Conservation (phyloP, 495 filamentous ascomycete species). For the Aspergillus leporis region DNA sequence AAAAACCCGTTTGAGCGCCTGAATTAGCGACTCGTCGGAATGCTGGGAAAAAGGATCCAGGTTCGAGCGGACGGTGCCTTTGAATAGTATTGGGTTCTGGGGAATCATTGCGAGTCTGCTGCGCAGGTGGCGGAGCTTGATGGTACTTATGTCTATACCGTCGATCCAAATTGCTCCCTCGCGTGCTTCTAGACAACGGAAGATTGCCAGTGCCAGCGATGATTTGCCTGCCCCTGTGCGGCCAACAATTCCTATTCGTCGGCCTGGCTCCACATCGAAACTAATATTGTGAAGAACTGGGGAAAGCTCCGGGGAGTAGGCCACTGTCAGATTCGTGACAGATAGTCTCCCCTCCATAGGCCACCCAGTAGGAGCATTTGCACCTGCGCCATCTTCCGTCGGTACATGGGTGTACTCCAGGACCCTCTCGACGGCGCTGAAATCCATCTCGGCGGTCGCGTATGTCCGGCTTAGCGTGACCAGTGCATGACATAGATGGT, state of each 20-base stretch:
- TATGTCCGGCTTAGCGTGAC: constrained; percentile 31
- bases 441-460: constrained; percentile 58
- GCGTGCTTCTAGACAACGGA: constrained; percentile 47
- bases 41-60: constrained; percentile 60
- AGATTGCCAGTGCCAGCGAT: constrained; percentile 42
- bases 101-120: constrained; percentile 51
- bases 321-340: constrained; percentile 61
- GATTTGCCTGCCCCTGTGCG: constrained; percentile 52
- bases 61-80: constrained; percentile 53
- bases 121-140: constrained; percentile 45
- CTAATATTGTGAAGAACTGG: constrained; percentile 48
- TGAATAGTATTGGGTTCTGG: constrained; percentile 52
- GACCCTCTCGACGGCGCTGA: constrained; percentile 73
- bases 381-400: constrained; percentile 53
- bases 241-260: constrained; percentile 51
- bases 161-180: constrained; percentile 49
- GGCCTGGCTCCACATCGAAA: constrained; percentile 33
- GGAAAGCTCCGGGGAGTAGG: constrained; percentile 65
- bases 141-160: constrained; percentile 47
- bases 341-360: constrained; percentile 67
- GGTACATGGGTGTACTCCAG: constrained; percentile 66
- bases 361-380: constrained; percentile 63
- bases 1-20: constrained; percentile 66
- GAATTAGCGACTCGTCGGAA: constrained; percentile 60
- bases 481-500: constrained; percentile 23